Base-by-base conservation (phyloP, 257 asterid genomes). In the Rubia yunnanensis region DNA sequence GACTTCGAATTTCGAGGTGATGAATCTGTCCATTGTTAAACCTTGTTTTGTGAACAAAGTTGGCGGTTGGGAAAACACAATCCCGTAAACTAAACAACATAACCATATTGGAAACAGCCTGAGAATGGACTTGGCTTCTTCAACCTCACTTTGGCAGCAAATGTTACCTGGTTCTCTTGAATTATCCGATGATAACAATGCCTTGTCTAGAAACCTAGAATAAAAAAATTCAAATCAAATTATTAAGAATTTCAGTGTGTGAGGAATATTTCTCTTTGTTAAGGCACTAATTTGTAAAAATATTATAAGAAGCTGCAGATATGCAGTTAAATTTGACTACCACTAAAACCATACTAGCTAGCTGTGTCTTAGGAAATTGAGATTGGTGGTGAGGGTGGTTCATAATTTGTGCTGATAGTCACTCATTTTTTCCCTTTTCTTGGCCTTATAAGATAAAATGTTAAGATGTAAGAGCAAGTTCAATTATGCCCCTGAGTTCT, bases 41-140 rank as follows among this genome's bases (percentile, higher is more conserved):
- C 71, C 71, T 67, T 67, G 64, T 27, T 67, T 67, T 5, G 71
- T 67, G 27, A 67, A 54, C 6, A 54, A 36, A 28, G 63, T 67
- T 1, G 35, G n/a, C 1, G 64, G 32, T 20, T 54, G 71, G 0
- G 64, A 24, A 55, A 31, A 67, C 17, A 67, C 30, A 24, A 67
- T 54, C 3, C 64, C 64, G 14, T 54, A 67, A 7, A 26, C 36
- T 17, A 67, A 67, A 13, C 71, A 67, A 4, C 64, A 54, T 4
- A 36, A 5, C 54, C 64, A 67, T 35, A 54, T 67, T 4, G 64
- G 71, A 35, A 36, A 13, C 5, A 67, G 64, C 11, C 71, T 67
- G 24, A 67, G 71, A 36, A 67, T 5, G 14, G 71, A 54, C 30
- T 67, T 55, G 1, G 70, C 70, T 13, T 67, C 71, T 67, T 67